Evolutionary conservation across 495 filamentous ascomycete species (phyloP).

Genomic region (Entonaema liquescens): DNA sequence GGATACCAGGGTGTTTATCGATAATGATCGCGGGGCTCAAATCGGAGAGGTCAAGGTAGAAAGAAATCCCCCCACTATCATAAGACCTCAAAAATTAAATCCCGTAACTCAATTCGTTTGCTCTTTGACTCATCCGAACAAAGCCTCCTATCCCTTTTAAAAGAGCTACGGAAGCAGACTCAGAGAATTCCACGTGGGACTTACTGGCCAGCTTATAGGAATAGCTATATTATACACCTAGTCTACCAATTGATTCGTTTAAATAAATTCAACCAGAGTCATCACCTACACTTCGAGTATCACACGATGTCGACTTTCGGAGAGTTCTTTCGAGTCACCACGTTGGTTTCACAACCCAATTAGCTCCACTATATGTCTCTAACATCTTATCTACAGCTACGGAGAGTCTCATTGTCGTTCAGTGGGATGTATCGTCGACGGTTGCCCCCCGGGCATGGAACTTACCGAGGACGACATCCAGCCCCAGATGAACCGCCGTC

Average conservation of each 20-base stretch:
- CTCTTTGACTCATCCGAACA: slow-evolving; percentile 35
- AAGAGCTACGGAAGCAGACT: slow-evolving; percentile 6
- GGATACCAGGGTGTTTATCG: slow-evolving; percentile 7
- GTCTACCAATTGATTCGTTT: not conserved
- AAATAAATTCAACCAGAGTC: not conserved
- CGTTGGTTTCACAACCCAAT: slow-evolving; percentile 62
- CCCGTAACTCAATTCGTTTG: not conserved
- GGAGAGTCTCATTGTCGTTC: slow-evolving; percentile 91
- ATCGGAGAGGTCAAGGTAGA: slow-evolving; percentile 8
- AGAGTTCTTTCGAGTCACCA: slow-evolving; percentile 81
- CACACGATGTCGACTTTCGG: slow-evolving; percentile 89
- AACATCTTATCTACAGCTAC: slow-evolving; percentile 63
- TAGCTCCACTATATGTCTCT: not conserved
- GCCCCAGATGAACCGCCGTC: slow-evolving; percentile 89
- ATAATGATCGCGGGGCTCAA: slow-evolving; percentile 30
- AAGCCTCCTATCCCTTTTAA: slow-evolving; percentile 19
- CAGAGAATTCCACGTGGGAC: not conserved
- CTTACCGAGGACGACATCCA: slow-evolving; percentile 92
- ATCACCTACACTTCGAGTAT: not conserved
- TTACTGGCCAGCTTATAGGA: not conserved
- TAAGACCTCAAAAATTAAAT: slow-evolving; percentile 21
- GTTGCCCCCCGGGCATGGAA: slow-evolving; percentile 86
- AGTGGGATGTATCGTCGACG: slow-evolving; percentile 91
- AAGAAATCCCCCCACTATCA: slow-evolving; percentile 28
- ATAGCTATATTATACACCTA: not conserved